Conservation (phyloP, 257 asterid species). For the Coffea eugenioides region DNA sequence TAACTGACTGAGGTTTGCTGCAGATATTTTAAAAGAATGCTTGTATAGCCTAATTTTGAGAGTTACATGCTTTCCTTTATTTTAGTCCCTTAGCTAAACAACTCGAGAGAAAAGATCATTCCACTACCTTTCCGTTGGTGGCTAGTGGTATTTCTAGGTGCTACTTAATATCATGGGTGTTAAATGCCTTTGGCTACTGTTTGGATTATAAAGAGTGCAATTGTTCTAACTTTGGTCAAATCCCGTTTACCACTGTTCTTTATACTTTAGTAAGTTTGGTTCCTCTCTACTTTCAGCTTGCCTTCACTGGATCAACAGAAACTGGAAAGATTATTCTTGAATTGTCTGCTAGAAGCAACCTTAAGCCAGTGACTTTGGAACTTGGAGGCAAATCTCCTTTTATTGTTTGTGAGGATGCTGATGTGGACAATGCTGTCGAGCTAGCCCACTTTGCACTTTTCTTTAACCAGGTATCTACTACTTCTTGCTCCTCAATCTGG, state of each 20-base stretch:
- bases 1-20: background rate
- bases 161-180: background rate
- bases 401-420: conserved; percentile 96
- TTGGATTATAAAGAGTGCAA: background rate
- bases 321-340: conserved; percentile 74
- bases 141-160: background rate
- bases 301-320: conserved; percentile 95
- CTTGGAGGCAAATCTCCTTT: conserved; percentile 99
- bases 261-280: background rate
- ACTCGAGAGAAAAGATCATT: background rate
- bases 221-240: background rate
- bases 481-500: background rate
- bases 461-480: conserved; percentile 74
- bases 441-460: conserved; percentile 87
- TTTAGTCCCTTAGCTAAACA: background rate
- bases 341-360: conserved; percentile 86
- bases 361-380: conserved; percentile 92
- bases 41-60: background rate
- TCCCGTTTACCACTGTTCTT: background rate
- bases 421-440: conserved; percentile 86
- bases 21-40: background rate
- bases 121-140: background rate
- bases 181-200: background rate
- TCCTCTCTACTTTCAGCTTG: conserved; percentile 50
- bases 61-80: background rate